Conservation (phyloP, 2,329 filamentous ascomycete genomes). For the Bretziella fagacearum region DNA sequence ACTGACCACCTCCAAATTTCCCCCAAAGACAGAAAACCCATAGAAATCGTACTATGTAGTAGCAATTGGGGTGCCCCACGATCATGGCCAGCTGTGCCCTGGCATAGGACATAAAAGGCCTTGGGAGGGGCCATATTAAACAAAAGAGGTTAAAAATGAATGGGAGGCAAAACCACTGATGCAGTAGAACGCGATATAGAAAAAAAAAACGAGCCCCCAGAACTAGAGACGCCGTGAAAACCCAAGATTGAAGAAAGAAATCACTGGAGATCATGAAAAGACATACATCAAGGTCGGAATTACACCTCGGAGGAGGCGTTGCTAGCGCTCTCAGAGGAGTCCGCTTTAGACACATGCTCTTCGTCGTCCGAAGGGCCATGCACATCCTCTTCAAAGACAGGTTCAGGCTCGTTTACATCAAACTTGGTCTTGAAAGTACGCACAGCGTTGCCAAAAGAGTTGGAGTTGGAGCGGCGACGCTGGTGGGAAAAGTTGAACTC, state of each 20-base stretch:
- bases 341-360: conserved; percentile 38
- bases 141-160: no score
- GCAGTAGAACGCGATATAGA: background rate
- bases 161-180: no score
- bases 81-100: background rate
- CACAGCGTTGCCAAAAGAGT: conserved; percentile 50
- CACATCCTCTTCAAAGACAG: conserved; percentile 72
- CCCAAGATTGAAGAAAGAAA: no score
- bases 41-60: no score
- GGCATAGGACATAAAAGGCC: background rate
- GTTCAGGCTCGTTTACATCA: conserved; percentile 74
- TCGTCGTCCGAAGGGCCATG: conserved; percentile 24
- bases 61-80: background rate
- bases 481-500: conserved; percentile 70
- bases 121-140: no score
- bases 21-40: background rate
- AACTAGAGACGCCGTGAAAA: background rate
- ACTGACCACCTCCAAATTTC: no score
- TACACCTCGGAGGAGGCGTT: conserved; percentile 26
- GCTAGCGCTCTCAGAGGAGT: conserved; percentile 41
- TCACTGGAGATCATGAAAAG: no score
- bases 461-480: conserved; percentile 86
- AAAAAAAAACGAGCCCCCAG: background rate
- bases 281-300: background rate
- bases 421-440: conserved; percentile 92